Percentiles rank a stretch among this genome's conserved stretches.
phyloP scores from a whole-genome alignment of 768 basidiomycete species.

The Leccinum rimulosum region DNA sequence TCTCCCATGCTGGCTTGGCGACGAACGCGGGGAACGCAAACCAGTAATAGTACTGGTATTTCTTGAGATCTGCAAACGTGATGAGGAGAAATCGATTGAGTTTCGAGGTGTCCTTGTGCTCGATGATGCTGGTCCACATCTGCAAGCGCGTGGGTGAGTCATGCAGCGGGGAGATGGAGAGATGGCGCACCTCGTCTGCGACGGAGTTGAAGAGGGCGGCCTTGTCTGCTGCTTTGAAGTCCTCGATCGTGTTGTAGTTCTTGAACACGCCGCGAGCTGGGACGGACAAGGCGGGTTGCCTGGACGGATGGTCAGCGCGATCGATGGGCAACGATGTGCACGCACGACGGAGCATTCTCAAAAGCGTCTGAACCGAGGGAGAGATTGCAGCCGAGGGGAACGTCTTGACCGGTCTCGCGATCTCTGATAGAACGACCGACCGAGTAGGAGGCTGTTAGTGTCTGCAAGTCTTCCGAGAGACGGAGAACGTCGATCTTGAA shows the following conservation, averaged over 20 bases:
- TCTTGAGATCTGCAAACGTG: constrained; percentile 96
- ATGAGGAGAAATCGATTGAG: constrained; percentile 85
- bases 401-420: constrained; percentile 69
- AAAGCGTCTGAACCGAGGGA: constrained; percentile 67
- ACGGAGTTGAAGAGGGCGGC: constrained; percentile 75
- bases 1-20: constrained; percentile 88
- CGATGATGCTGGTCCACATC: constrained; percentile 68
- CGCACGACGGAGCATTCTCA: constrained; percentile 45
- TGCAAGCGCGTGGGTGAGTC: constrained; percentile 25
- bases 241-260: constrained; percentile 97
- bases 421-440: constrained; percentile 72
- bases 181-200: constrained; percentile 55
- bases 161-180: background rate
- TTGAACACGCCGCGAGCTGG: constrained; percentile 67
- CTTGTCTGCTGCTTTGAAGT: constrained; percentile 90
- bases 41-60: constrained; percentile 98
- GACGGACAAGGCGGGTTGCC: constrained; percentile 49
- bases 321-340: constrained; percentile 9
- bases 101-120: constrained; percentile 49
- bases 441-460: constrained; percentile 66
- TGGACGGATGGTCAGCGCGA: constrained; percentile 21
- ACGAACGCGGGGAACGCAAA: constrained; percentile 94
- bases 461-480: constrained; percentile 69
- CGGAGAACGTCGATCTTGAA: constrained; percentile 90
- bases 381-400: constrained; percentile 69